Evolutionary conservation across 129 eudicot species (phyloP), one percentile per base, ranked within the genome.

Genomic region (Cynara cardunculus): DNA sequence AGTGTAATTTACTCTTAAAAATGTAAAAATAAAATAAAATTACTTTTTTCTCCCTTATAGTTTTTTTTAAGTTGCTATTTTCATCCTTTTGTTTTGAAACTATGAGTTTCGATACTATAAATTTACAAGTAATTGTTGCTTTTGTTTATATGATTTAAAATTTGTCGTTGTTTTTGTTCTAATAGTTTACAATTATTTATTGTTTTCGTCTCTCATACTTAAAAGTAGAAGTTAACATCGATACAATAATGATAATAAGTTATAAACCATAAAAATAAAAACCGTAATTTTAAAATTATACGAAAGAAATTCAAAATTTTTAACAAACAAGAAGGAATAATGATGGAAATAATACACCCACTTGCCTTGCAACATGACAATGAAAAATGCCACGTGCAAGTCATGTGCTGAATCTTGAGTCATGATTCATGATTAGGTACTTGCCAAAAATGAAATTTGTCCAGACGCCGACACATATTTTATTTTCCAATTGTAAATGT

Each of bases 341-440:
- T 5, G 22, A n/a, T 56, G 65, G 10, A 56, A 56, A 56, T 56
- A 56, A 56, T 56, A 56, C 24, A 6, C 65, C 24, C 65, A 18
- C 65, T 56, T 56, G 65, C 24, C 65, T 56, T 56, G 24, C 65
- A 56, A 56, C 25, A 56, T 56, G 65, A 56, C 22, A 14, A 1
- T 4, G 7, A 56, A 56, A 56, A 56, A 56, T 34, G 75, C 70
- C 85, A 81, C 71, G 32, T 82, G 85, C 76, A 75, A 44, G 76
- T 49, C 77, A 75, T 82, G 85, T 75, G 85, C 81, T 27, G 56
- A 67, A 65, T 82, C 81, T 8, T 67, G 70, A 46, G 69, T 1
- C 69, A 18, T 62, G 73, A 18, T 68, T 1, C 69, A 18, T 62
- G 73, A 18, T 68, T 37, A 75, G 65, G 46, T 39, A 16, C 14